phyloP scores from a whole-genome alignment of 225 moss, liverwort and hornwort genomes.

The Pleurozium schreberi region DNA sequence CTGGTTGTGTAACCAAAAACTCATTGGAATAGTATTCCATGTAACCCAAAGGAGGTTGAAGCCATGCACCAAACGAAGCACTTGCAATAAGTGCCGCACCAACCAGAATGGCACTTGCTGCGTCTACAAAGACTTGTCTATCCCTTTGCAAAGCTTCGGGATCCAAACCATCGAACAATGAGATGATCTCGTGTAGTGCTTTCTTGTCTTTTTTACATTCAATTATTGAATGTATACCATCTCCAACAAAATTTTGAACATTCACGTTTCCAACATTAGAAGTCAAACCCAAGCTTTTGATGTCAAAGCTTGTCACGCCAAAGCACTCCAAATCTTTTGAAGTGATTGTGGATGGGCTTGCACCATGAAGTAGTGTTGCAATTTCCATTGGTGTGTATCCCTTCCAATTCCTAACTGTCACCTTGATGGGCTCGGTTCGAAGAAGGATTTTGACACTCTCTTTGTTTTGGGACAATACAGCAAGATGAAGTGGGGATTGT shows the following conservation, averaged over 20 bases:
- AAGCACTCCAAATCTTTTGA: background rate
- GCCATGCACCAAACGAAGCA: background rate
- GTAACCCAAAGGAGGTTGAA: background rate
- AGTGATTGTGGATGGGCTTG: background rate
- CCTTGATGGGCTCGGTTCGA: background rate
- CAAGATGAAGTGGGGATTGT: background rate
- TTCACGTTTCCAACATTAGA: accelerated
- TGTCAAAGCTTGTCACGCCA: background rate
- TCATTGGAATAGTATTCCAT: background rate
- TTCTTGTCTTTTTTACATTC: accelerated
- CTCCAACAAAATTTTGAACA: accelerated
- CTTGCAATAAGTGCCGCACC: background rate
- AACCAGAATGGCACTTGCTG: background rate
- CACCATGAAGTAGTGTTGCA: background rate
- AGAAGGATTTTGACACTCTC: background rate
- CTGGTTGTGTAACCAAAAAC: background rate
- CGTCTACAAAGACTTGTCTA: background rate
- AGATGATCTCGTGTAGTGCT: background rate
- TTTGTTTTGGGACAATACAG: background rate
- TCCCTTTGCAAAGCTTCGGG: background rate
- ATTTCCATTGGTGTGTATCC: background rate
- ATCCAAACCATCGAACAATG: background rate
- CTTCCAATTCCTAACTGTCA: background rate
- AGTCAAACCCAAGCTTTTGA: background rate
- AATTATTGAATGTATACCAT: background rate